Percentiles rank a stretch among this genome's conserved stretches.
phyloP scores from a whole-genome alignment of 495 filamentous ascomycete species.

The Penicillium bialowiezense region DNA sequence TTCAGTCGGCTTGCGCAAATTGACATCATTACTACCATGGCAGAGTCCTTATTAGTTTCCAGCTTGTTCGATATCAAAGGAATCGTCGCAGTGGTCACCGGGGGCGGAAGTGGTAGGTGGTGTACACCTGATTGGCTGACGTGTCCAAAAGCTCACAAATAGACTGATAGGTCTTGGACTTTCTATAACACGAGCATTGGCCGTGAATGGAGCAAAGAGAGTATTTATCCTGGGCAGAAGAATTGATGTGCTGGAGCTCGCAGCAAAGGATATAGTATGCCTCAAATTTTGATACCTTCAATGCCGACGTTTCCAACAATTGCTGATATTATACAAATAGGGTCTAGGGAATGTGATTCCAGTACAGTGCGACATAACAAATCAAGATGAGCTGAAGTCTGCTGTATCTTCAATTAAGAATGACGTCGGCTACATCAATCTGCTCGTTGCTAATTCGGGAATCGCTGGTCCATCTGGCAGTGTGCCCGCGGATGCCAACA shows the following conservation, averaged over 20 bases:
- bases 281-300: too few relatives aligned
- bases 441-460: conserved; percentile 66
- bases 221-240: conserved; percentile 70
- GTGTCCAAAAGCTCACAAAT: not conserved
- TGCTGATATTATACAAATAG: too few relatives aligned
- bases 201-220: conserved; percentile 58
- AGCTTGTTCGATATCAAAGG: conserved; percentile 19
- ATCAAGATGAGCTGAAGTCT: conserved; percentile 37
- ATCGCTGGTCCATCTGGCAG: conserved; percentile 14
- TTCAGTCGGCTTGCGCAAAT: too few relatives aligned
- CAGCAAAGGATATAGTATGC: too few relatives aligned
- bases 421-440: conserved; percentile 52
- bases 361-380: too few relatives aligned
- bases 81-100: conserved; percentile 60
- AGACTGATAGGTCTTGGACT: conserved; percentile 55
- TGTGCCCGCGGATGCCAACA: conserved; percentile 7
- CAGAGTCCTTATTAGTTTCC: too few relatives aligned
- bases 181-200: conserved; percentile 64
- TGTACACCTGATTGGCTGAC: not conserved
- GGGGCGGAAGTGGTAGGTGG: conserved; percentile 53
- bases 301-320: too few relatives aligned
- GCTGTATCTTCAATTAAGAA: conserved; percentile 28
- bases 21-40: too few relatives aligned
- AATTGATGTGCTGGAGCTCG: conserved; percentile 25
- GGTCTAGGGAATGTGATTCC: too few relatives aligned